Evolutionary conservation across 176 grass and related monocot genomes (phyloP).

Genomic region (Ensete glaucum): DNA sequence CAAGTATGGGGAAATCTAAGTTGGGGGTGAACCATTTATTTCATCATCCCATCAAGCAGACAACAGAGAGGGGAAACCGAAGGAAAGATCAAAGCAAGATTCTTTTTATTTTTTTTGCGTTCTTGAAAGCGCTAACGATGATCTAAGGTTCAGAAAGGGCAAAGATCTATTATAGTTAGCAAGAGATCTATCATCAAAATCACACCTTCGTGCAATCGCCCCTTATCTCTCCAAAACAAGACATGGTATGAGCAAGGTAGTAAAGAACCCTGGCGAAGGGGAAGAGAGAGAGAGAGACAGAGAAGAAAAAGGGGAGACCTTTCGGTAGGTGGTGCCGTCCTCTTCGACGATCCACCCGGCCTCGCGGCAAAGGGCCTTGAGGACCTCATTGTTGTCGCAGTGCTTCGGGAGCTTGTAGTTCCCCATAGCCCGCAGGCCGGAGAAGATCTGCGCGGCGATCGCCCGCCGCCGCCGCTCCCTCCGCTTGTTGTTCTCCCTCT

Average conservation of each 20-base stretch:
- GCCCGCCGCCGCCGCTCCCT: slow-evolving; percentile 24
- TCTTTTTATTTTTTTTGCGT: no score
- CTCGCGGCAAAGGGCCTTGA: slow-evolving; percentile 20
- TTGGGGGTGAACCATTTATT: no score
- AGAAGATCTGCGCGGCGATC: slow-evolving; percentile 25
- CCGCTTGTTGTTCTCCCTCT: slow-evolving; percentile 26
- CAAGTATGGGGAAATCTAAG: neutral
- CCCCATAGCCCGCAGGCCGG: slow-evolving; percentile 17
- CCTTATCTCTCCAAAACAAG: neutral
- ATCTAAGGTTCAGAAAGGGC: neutral
- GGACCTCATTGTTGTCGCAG: slow-evolving; percentile 28
- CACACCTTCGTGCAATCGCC: neutral
- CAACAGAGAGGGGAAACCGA: no score
- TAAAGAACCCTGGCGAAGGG: no score
- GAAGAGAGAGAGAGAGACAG: neutral
- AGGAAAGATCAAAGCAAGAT: no score
- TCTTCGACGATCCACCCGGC: slow-evolving; percentile 23
- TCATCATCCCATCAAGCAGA: no score
- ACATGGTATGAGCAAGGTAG: neutral
- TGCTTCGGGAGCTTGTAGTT: slow-evolving; percentile 24
- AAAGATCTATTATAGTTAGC: neutral
- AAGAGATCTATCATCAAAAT: neutral
- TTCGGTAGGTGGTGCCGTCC: slow-evolving; percentile 25
- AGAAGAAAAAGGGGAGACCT: neutral
- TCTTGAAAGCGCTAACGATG: no score